Conservation (phyloP, 371 early-diverging fungal species). For the Mortierella sp. region DNA sequence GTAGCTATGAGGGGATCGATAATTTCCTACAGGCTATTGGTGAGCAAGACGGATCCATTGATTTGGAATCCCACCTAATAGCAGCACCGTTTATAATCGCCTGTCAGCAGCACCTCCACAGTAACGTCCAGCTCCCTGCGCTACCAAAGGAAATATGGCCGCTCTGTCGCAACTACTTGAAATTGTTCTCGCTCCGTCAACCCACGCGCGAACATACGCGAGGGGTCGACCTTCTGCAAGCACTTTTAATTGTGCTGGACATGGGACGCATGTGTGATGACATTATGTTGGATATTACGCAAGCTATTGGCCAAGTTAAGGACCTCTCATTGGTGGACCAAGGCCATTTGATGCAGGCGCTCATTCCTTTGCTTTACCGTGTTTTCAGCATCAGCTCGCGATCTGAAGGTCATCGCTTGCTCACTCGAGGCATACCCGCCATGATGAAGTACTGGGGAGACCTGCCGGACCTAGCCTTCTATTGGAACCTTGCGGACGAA, state of each 20-base stretch:
- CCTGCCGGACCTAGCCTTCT: neutral
- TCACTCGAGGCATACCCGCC: conserved; percentile 19
- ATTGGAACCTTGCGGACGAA: conserved; percentile 9
- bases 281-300: conserved; percentile 21
- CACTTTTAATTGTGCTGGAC: conserved; percentile 9
- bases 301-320: conserved; percentile 1
- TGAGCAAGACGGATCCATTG: neutral
- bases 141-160: conserved; percentile 19
- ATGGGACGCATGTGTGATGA: conserved; percentile 40
- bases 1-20: neutral
- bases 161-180: conserved; percentile 22
- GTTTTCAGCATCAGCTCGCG: conserved; percentile 42
- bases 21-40: neutral
- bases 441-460: conserved; percentile 19
- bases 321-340: neutral
- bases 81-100: conserved; percentile 17
- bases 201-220: neutral
- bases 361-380: conserved; percentile 33
- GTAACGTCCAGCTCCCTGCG: neutral
- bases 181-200: neutral
- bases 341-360: neutral
- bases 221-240: neutral
- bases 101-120: conserved; percentile 14
- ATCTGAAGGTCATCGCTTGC: conserved; percentile 32
- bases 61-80: conserved; percentile 30